Base-by-base conservation (phyloP, 805 yeast genomes). In the Pichia kluyveri region DNA sequence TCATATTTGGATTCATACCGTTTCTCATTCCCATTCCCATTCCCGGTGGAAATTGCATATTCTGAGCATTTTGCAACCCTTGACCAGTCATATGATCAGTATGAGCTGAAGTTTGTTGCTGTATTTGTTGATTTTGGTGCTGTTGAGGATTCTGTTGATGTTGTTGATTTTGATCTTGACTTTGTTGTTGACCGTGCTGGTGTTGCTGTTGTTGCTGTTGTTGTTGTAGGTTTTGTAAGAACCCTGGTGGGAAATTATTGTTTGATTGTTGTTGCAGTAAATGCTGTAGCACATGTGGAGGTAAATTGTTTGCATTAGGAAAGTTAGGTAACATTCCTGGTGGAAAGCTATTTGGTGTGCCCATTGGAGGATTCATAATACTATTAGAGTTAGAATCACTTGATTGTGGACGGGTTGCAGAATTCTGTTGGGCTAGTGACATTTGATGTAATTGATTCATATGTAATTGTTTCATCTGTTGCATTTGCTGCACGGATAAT, bases 201-300 rank as follows among this genome's bases (percentile, higher is more conserved):
- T 23, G n/a, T 18, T 4, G 38, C 8, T 23, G 41, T 10, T 38
- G 28, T 15, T 37, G 39, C 7, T 17, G 28, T 1, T 8, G 17
- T 8, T 43, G 46, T 6, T 28, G 42, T 8, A 8, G 12, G 12
- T 7, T 26, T 39, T n/a, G 17, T 39, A 5, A 27, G 11, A 15
- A 30, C 4, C 32, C 32, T 4, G 32, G 14, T 12, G 14, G 14
- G 14, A 11, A 11, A 30, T 30, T 30, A 6, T 30, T 30, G 32
- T 30, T 7, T 30, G 14, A 12, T 12, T 30, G 10, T 8, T 15
- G 18, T 30, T 41, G 36, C 18, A 6, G 31, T 14, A 41, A 31
- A 8, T 41, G 37, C 18, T 41, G 45, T 11, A 46, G 12, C 17
- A 42, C 8, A 34, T 38, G 48, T 18, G 51, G 48, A n/a, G 46